Conservation (phyloP, 139 green algal species). For the Nannochloris sp. region DNA sequence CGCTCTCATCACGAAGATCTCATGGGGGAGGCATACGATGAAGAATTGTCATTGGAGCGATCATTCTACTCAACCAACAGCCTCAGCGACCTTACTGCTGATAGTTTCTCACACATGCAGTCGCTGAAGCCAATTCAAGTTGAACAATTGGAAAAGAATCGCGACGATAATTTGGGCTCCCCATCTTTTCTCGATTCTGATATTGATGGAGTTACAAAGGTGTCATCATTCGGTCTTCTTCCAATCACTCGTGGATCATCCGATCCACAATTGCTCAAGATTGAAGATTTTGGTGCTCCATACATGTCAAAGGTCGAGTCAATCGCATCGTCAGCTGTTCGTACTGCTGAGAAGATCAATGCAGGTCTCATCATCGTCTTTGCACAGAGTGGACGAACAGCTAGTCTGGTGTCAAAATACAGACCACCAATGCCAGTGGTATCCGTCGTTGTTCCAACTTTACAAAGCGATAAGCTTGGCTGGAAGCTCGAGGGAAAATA, state of each 20-base stretch:
- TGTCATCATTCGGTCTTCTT: conserved; percentile 23
- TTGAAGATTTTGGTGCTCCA: conserved; percentile 6
- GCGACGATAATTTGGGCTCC: not conserved
- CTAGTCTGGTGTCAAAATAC: conserved; percentile 79
- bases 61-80: not conserved
- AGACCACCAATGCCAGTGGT: conserved; percentile 56
- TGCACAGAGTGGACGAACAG: conserved; percentile 67
- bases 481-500: conserved; percentile 36
- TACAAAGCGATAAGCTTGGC: conserved; percentile 18
- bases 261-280: not conserved
- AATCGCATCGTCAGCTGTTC: conserved; percentile 74
- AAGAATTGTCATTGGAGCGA: conserved; percentile 8
- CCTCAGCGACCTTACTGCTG: not conserved
- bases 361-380: conserved; percentile 78
- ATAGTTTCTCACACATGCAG: not conserved
- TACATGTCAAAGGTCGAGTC: conserved; percentile 44
- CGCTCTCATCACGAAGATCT: conserved; percentile 26
- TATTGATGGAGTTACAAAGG: not conserved
- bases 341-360: conserved; percentile 71
- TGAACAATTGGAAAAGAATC: not conserved
- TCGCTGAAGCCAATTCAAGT: not conserved
- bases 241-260: conserved; percentile 1
- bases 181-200: not conserved
- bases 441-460: conserved; percentile 42
- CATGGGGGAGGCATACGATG: conserved; percentile 13